These are phyloP conservation scores for Leptographium procerum DNA, from an alignment of 2,329 filamentous ascomycete species.

Conservation along the genomic window DNA sequence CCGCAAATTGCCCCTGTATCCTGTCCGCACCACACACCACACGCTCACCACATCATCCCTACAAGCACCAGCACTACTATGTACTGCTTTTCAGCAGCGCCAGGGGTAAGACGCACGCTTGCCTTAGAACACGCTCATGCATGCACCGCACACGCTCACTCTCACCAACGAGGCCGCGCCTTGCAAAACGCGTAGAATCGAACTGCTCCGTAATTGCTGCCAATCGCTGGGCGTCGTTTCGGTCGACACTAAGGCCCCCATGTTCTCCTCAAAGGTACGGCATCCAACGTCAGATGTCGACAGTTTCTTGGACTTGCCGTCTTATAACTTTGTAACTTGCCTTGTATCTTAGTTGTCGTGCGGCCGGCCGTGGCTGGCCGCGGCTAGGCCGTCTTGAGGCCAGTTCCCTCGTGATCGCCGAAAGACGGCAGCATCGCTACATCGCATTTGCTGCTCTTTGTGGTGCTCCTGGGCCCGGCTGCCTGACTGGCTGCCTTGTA, in stretches of 20 bases:
- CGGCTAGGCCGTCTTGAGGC: neutral
- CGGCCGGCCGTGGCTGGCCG: neutral
- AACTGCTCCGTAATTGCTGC: slow-evolving; percentile 2
- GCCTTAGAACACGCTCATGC: slow-evolving; percentile 5
- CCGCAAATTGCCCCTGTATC: neutral
- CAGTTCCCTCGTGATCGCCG: neutral
- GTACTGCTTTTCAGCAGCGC: neutral
- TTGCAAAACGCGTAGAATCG: neutral
- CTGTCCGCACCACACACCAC: neutral
- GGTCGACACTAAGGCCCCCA: neutral
- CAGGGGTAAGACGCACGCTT: slow-evolving; percentile 1
- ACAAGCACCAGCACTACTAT: neutral
- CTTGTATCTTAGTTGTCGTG: neutral
- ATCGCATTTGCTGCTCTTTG: neutral
- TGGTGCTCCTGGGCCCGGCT: neutral
- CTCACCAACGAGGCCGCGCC: neutral
- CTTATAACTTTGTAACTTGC: too few species aligned
- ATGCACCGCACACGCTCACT: neutral
- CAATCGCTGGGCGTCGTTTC: slow-evolving; percentile 3
- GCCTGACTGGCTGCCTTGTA: neutral
- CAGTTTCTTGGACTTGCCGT: neutral
- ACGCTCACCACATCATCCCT: neutral
- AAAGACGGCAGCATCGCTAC: neutral
- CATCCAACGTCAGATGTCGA: slow-evolving; percentile 1
- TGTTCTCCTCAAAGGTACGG: neutral